These are phyloP conservation scores for Lecanoromycetidae sp. DNA, from an alignment of 2,329 filamentous ascomycete species.

Conservation along the genomic window DNA sequence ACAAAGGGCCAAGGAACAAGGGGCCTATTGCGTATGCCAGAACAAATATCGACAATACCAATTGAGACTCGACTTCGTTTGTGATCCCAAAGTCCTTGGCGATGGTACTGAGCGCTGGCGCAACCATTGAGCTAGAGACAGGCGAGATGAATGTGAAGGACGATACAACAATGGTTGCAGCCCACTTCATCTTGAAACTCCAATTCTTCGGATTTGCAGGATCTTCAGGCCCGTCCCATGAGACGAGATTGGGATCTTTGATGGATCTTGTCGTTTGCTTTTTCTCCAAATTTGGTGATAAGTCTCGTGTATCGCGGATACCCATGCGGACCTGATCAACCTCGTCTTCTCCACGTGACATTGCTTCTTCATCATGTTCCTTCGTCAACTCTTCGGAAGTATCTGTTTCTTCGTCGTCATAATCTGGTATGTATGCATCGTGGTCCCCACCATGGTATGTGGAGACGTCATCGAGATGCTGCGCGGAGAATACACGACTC, in stretches of 20 bases:
- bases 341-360: slow-evolving; percentile 10
- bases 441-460: slow-evolving; percentile 23
- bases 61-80: slow-evolving; percentile 26
- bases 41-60: slow-evolving; percentile 36
- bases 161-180: slow-evolving; percentile 36
- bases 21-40: slow-evolving; percentile 35
- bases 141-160: slow-evolving; percentile 43
- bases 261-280: slow-evolving; percentile 19
- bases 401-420: slow-evolving; percentile 9
- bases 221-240: slow-evolving; percentile 35
- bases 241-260: slow-evolving; percentile 23
- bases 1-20: slow-evolving; percentile 35
- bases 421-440: slow-evolving; percentile 13
- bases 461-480: slow-evolving; percentile 26
- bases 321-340: slow-evolving; percentile 15
- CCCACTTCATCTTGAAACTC: slow-evolving; percentile 38
- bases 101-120: slow-evolving; percentile 35
- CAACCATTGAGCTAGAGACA: slow-evolving; percentile 42
- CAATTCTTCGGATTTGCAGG: slow-evolving; percentile 33
- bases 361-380: slow-evolving; percentile 16
- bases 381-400: slow-evolving; percentile 11
- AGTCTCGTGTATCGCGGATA: slow-evolving; percentile 12
- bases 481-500: slow-evolving; percentile 23
- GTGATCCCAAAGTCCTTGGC: slow-evolving; percentile 37
- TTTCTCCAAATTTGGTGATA: slow-evolving; percentile 15